phyloP scores from a whole-genome alignment of 2,329 filamentous ascomycete species.

The Fusarium bulbicola region DNA sequence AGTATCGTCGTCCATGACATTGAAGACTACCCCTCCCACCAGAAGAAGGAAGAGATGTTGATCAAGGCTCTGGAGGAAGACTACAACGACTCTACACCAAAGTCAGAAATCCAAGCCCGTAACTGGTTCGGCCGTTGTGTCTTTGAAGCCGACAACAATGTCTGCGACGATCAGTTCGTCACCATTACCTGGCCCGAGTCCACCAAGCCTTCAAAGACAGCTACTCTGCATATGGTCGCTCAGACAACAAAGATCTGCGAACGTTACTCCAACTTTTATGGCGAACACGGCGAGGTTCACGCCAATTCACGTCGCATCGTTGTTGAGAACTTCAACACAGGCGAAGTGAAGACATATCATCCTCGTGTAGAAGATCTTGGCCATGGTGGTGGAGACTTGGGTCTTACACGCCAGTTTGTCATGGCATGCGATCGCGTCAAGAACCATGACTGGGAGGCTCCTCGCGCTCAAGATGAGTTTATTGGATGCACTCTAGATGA shows the following conservation, averaged over 20 bases:
- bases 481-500: conserved; percentile 89
- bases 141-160: conserved; percentile 91
- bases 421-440: conserved; percentile 83
- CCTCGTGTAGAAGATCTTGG: conserved; percentile 49
- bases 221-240: conserved; percentile 93
- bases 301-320: conserved; percentile 84
- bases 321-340: conserved; percentile 67
- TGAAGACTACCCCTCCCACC: conserved; percentile 72
- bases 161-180: conserved; percentile 92
- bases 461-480: conserved; percentile 76
- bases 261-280: conserved; percentile 85
- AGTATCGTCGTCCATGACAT: conserved; percentile 93
- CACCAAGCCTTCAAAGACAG: conserved; percentile 78
- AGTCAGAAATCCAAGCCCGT: conserved; percentile 57
- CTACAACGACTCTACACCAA: conserved; percentile 60
- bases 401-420: conserved; percentile 84
- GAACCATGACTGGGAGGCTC: conserved; percentile 71
- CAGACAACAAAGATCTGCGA: conserved; percentile 89
- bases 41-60: conserved; percentile 52
- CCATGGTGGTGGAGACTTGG: conserved; percentile 53
- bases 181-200: conserved; percentile 85
- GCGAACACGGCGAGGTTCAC: conserved; percentile 83
- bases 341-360: conserved; percentile 44
- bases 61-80: conserved; percentile 59
- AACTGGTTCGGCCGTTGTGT: conserved; percentile 96